Percentiles rank a stretch among this genome's conserved stretches.
Conservation (phyloP, 306 rosid species). For the Oxytropis ochrocephala region DNA sequence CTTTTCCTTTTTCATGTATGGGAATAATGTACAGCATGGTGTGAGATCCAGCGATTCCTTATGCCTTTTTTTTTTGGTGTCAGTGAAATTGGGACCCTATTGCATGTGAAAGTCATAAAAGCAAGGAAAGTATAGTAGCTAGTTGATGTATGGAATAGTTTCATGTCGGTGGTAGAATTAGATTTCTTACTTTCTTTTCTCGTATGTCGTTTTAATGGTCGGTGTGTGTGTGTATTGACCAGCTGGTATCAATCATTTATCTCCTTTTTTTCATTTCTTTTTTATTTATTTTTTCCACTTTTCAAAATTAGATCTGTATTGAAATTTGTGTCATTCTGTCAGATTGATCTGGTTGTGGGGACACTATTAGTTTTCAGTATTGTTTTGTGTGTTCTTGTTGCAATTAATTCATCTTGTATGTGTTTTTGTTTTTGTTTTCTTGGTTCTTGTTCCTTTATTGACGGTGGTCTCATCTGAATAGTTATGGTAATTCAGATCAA, state of each 20-base stretch:
- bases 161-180: conserved; percentile 47
- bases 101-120: conserved; percentile 50
- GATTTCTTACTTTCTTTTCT: conserved; percentile 27
- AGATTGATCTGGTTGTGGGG: conserved; percentile 12
- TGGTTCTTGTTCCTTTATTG: conserved; percentile 2
- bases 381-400: background rate
- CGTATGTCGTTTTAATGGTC: conserved; percentile 26
- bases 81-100: conserved; percentile 38
- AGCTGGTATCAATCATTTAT: conserved; percentile 22
- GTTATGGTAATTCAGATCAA: conserved; percentile 9
- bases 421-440: background rate
- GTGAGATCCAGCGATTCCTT: conserved; percentile 32
- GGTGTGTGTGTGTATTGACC: conserved; percentile 22
- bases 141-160: background rate
- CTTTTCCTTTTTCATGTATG: conserved; percentile 21
- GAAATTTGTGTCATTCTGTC: conserved; percentile 17
- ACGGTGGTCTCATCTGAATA: conserved; percentile 9
- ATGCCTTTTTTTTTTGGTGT: conserved; percentile 17
- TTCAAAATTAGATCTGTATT: conserved; percentile 30
- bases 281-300: background rate
- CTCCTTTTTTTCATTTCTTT: background rate
- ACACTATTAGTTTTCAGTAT: background rate
- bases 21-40: conserved; percentile 13
- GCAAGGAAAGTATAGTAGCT: conserved; percentile 17
- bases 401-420: background rate